Percentiles rank a stretch among this genome's conserved stretches.
Conservation (phyloP, 108 stramenopile genomes). For the Nitzschia palea region DNA sequence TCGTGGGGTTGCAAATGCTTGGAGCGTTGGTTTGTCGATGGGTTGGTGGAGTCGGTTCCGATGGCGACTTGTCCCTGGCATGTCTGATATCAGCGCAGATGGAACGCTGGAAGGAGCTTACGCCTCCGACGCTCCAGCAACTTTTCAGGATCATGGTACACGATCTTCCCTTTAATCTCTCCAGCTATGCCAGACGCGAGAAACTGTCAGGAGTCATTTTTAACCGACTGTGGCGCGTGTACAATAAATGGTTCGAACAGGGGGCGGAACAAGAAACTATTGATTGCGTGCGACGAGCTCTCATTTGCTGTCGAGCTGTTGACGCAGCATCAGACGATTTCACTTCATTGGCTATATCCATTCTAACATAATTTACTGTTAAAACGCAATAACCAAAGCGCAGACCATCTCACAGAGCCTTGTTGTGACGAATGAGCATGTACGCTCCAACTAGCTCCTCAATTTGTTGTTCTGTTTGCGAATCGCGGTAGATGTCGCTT, state of each 20-base stretch:
- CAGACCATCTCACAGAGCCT: too few species aligned
- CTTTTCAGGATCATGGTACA: slow-evolving; percentile 19
- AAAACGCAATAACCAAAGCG: too few species aligned
- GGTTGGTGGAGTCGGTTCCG: slow-evolving; percentile 24
- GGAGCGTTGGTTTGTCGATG: slow-evolving; percentile 23
- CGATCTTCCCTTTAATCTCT: slow-evolving; percentile 40
- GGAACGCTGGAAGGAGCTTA: slow-evolving; percentile 24
- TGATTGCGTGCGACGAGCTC: slow-evolving; percentile 14
- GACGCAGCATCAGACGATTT: slow-evolving; percentile 21
- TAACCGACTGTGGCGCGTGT: slow-evolving; percentile 27
- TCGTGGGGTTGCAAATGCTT: slow-evolving; percentile 35
- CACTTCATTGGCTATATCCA: slow-evolving; percentile 20
- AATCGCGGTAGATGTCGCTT: slow-evolving; percentile 5
- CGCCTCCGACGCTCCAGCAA: slow-evolving; percentile 12
- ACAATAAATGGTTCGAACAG: slow-evolving; percentile 32
- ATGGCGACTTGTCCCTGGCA: slow-evolving; percentile 32
- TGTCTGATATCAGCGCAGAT: slow-evolving; percentile 5
- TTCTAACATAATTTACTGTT: slow-evolving; percentile 17
- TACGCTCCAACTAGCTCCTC: slow-evolving; percentile 30
- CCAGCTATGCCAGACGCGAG: slow-evolving; percentile 16
- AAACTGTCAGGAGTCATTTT: slow-evolving; percentile 17
- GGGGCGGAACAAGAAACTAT: slow-evolving; percentile 17
- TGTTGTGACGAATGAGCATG: slow-evolving; percentile 30
- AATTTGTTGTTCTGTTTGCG: slow-evolving; percentile 29
- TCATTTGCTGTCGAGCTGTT: slow-evolving; percentile 18